Evolutionary conservation across 805 yeast genomes (phyloP).

Genomic region (Metschnikowia aberdeeniae): DNA sequence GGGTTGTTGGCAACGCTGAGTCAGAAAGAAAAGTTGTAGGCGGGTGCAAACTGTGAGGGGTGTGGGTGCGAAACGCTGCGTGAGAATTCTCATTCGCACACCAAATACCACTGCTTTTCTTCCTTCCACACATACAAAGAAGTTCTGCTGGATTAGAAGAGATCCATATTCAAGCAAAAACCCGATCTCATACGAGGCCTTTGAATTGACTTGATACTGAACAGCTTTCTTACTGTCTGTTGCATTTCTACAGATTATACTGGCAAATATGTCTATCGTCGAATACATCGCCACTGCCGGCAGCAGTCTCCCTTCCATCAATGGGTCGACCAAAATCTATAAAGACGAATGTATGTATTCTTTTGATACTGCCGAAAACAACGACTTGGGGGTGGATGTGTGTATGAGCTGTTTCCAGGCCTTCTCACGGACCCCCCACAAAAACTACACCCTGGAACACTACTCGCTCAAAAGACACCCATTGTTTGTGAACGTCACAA

Average conservation of each 20-base stretch:
- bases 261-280: slow-evolving; percentile 4
- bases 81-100: not conserved
- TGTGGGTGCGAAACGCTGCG: slow-evolving; percentile 2
- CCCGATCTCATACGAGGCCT: too few species aligned
- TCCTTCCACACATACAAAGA: not conserved
- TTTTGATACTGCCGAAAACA: slow-evolving; percentile 61
- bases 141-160: too few species aligned
- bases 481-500: slow-evolving; percentile 55
- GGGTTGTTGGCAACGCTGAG: too few species aligned
- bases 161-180: too few species aligned
- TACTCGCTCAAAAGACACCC: slow-evolving; percentile 48
- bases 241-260: too few species aligned
- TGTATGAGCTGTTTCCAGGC: slow-evolving; percentile 74
- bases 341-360: slow-evolving; percentile 92
- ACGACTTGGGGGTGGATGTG: slow-evolving; percentile 58
- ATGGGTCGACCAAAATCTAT: slow-evolving; percentile 42
- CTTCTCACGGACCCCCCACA: slow-evolving; percentile 44
- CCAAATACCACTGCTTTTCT: not conserved
- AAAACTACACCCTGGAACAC: slow-evolving; percentile 58
- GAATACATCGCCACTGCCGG: slow-evolving; percentile 8
- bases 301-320: slow-evolving; percentile 20
- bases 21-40: not conserved
- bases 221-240: too few species aligned
- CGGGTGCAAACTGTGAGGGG: not conserved
- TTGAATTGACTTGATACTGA: too few species aligned